Percentiles rank a stretch among this genome's conserved stretches.
Conservation (phyloP, 306 rosid species). For the Prunus fruticosa region DNA sequence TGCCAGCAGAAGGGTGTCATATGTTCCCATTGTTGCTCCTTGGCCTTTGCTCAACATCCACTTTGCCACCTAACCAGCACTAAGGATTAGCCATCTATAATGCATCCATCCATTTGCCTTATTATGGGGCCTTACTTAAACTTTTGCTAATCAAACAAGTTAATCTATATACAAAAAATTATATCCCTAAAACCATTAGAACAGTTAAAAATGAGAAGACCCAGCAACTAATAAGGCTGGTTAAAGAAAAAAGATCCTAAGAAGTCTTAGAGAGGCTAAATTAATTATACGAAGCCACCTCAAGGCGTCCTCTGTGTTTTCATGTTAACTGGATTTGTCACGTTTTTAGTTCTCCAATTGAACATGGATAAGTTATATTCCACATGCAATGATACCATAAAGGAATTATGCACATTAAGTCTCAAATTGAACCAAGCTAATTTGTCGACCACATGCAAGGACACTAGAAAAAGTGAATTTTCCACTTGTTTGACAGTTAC, state of each 20-base stretch:
- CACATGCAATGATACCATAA: background rate
- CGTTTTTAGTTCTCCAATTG: background rate
- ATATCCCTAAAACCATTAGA: background rate
- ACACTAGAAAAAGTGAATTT: background rate
- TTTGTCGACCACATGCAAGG: background rate
- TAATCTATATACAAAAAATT: background rate
- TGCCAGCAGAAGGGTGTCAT: constrained; percentile 83
- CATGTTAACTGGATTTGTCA: too few relatives aligned
- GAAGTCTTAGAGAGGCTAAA: background rate
- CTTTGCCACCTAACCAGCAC: constrained; percentile 70
- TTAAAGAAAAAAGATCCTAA: background rate
- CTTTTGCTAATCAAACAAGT: background rate
- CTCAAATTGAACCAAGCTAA: background rate
- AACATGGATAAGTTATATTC: background rate
- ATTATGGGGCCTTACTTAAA: background rate
- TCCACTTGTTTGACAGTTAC: background rate
- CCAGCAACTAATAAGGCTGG: background rate
- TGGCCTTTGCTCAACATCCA: constrained; percentile 98
- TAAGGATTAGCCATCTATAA: constrained; percentile 17
- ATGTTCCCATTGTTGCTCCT: constrained; percentile 92
- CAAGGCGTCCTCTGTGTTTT: too few relatives aligned
- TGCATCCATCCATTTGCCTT: background rate
- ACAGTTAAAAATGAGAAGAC: background rate
- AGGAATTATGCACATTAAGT: background rate
- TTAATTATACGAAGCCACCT: background rate